Evolutionary conservation across 306 rosid genomes (phyloP), one percentile per base, ranked within the genome.

Genomic region (Dicorynia guianensis): DNA sequence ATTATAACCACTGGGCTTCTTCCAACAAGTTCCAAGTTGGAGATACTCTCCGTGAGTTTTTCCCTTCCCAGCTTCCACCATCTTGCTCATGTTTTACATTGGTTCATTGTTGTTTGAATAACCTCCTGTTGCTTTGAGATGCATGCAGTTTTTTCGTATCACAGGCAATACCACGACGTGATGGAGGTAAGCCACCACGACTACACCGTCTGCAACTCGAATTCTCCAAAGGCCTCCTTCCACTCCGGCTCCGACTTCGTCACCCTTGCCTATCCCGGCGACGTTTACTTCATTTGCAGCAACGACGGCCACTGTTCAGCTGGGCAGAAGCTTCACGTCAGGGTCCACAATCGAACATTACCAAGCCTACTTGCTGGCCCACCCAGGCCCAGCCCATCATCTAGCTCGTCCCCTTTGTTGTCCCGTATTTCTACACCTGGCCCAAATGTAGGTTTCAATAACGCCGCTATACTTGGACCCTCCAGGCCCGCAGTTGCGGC

Each of bases 221-320:
- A 59, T 6, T 59, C 65, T 63, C 85, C 56, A 69, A 54, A 11
- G 30, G 56, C 58, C n/a, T 15, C 44, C 7, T 25, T 63, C 15
- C 56, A 3, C 18, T 19, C 47, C 2, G 87, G 78, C 25, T 30
- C 33, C 4, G 69, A 77, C 36, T 7, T 52, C 11, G 60, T 86
- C 39, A 0, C 10, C 10, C 57, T 80, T 4, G 62, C 61, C 20
- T 66, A 47, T 1, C 52, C 72, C 18, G 83, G 80, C 17, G 58
- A 68, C 72, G 69, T 53, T 59, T 86, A 68, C 69, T 80, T 65
- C 82, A 66, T 83, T 49, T 80, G 82, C 39, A 79, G 85, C 56
- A 50, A 56, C 56, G 62, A 39, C 0, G 77, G 39, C 5, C 84
- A 78, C 47, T 86, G 87, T 43, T 8, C 6, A 2, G 39, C 43